These are phyloP conservation scores for Plasmodium cynomolgi DNA, from an alignment of 169 alveolate species.

Conservation along the genomic window DNA sequence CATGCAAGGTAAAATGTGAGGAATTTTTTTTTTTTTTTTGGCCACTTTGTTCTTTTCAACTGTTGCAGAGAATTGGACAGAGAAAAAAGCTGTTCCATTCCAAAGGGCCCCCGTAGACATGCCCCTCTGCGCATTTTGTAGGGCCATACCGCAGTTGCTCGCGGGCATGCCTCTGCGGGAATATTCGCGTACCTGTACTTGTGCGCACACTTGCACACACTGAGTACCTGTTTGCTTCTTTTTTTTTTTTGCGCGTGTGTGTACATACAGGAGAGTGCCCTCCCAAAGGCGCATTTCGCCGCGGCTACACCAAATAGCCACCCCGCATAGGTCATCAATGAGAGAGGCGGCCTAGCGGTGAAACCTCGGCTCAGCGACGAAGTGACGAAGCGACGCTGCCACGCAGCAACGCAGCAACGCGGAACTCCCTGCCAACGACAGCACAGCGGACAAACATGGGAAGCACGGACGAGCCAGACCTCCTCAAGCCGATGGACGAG, in stretches of 20 bases:
- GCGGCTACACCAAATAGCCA: neutral
- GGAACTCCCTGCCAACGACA: neutral
- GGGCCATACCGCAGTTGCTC: neutral
- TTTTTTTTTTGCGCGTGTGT: neutral
- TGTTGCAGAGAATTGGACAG: neutral
- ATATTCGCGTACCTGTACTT: neutral
- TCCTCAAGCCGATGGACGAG: conserved; percentile 60
- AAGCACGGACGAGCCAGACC: neutral
- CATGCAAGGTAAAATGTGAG: neutral
- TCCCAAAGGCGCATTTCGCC: neutral
- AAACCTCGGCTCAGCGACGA: neutral
- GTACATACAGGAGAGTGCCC: neutral
- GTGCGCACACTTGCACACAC: neutral
- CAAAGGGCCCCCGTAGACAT: neutral
- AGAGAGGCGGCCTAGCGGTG: neutral
- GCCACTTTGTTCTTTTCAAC: neutral
- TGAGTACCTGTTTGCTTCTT: neutral
- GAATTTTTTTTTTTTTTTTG: neutral
- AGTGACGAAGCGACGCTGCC: no score
- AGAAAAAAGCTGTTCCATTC: neutral
- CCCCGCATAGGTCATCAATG: neutral
- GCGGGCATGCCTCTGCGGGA: neutral
- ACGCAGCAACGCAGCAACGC: no score
- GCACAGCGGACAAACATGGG: conserved; percentile 10
- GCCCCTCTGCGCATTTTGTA: neutral